Evolutionary conservation across 768 basidiomycete species (phyloP), one percentile per base, ranked within the genome.

Genomic region (Trametes cingulata): DNA sequence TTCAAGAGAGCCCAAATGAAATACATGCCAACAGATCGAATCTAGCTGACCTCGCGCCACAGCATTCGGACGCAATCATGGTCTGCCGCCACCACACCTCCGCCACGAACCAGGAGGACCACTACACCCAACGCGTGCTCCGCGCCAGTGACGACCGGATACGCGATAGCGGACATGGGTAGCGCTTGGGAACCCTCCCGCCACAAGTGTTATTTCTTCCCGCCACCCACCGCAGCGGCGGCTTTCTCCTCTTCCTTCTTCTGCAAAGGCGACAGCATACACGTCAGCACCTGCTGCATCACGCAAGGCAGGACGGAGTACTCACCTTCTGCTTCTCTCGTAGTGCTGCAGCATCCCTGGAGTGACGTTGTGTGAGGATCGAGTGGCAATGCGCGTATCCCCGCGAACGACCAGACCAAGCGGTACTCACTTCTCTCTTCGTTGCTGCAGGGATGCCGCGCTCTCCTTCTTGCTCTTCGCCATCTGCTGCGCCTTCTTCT

Each of bases 241-340:
- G 60, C 68, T 59, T 70, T 69, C 61, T 71, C 72, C 49, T 71
- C 73, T 49, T 72, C 72, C 66, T 71, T 74, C 63, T 73, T 68
- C 67, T 72, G 62, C n/a, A 27, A 24, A 50, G 27, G 39, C 42
- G n/a, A 45, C 40, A 45, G 20, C 12, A 39, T 20, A 39, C 35
- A 45, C 25, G 52, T 35, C 43, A 45, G 47, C 19, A 15, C 19
- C 13, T 22, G 27, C 17, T 12, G 10, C 33, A 22, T 17, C 13
- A 29, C 10, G 22, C 33, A 39, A 12, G n/a, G 13, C 9, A 13
- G 17, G n/a, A 45, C 42, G 19, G 19, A 13, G 6, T 24, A 41
- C 78, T 41, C 75, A 86, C 90, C 86, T 87, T 90, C 72, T 92
- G 90, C 72, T 93, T 93, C 61, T 85, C 84, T 57, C 87, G 81